Evolutionary conservation across 2,329 filamentous ascomycete species (phyloP), one percentile per base, ranked within the genome.

Genomic region (Endocalyx cinctus): DNA sequence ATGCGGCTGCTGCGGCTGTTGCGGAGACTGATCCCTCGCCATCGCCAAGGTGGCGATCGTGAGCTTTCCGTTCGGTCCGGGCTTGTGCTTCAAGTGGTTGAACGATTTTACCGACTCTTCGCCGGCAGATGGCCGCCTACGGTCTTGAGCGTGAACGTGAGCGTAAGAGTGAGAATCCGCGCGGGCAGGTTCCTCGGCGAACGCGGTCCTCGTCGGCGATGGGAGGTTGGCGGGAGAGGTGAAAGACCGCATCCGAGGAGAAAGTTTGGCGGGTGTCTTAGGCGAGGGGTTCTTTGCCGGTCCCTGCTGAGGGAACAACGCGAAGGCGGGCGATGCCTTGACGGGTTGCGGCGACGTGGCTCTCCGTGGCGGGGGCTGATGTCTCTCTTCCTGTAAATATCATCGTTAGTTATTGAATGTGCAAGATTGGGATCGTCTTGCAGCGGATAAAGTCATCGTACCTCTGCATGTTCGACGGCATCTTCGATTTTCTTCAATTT

Each of bases 401-500:
- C n/a, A 8, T 23, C 20, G 20, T 23, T 23, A 23, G 20, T 23
- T 8, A 23, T 8, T 23, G 20, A 23, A 23, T 23, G 8, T n/a
- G n/a, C n/a, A n/a, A n/a, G n/a, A n/a, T n/a, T n/a, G n/a, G n/a
- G n/a, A n/a, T n/a, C n/a, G n/a, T n/a, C n/a, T n/a, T n/a, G n/a
- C n/a, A n/a, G n/a, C n/a, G n/a, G n/a, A n/a, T n/a, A n/a, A n/a
- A n/a, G n/a, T n/a, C n/a, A n/a, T n/a, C 52, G 36, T 28, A 66
- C 63, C 37, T 61, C 55, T 42, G 67, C 62, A 40, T 58, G 51
- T 35, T 47, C 49, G 29, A 63, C 47, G 31, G 62, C 59, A 37
- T 70, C 67, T 32, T 70, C 70, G 25, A 74, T 69, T 14, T 66
- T 69, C 43, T 70, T 74, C 1, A 84, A 59, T 37, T 69, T 74